phyloP scores from a whole-genome alignment of 1,139 yeast genomes.

The Blastobotrys indianensis region DNA sequence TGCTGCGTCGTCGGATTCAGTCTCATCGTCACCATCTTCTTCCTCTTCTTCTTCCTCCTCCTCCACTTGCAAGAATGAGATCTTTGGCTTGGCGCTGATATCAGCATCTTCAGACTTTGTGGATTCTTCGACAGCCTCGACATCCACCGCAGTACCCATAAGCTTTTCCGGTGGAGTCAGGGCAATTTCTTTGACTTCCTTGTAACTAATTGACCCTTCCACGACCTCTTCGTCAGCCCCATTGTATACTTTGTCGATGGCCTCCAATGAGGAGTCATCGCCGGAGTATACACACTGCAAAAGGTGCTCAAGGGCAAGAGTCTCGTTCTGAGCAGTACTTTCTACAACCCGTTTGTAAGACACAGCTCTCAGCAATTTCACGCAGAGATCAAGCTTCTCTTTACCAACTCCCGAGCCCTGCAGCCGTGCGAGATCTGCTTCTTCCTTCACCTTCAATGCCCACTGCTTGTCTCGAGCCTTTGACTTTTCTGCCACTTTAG shows the following conservation, averaged over 20 bases:
- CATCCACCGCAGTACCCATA: conserved; percentile 17
- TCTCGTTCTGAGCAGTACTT: conserved; percentile 22
- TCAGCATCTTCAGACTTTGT: conserved; percentile 6
- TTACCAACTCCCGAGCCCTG: conserved; percentile 23
- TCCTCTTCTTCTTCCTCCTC: conserved; percentile 20
- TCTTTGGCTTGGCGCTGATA: conserved; percentile 12
- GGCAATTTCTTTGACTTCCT: conserved; percentile 22
- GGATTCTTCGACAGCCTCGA: conserved; percentile 1
- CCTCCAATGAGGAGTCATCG: conserved; percentile 30
- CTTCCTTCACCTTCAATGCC: conserved; percentile 17
- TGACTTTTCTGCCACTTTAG: conserved; percentile 15
- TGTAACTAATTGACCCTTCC: conserved; percentile 24
- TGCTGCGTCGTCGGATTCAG: conserved; percentile 5
- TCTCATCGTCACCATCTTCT: conserved; percentile 14
- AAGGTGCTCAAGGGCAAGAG: conserved; percentile 31
- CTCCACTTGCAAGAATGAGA: conserved; percentile 25
- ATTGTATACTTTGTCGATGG: conserved; percentile 28
- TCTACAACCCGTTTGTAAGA: conserved; percentile 31
- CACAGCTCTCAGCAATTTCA: conserved; percentile 33
- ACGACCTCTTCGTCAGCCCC: conserved; percentile 28
- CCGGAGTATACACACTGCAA: conserved; percentile 32
- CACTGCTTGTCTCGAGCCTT: conserved; percentile 13
- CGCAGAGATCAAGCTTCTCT: conserved; percentile 25
- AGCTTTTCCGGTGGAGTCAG: conserved; percentile 21
- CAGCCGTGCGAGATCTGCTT: conserved; percentile 17